Conservation (phyloP, 78 protist genomes). For the Planoprotostelium fungivorum region DNA sequence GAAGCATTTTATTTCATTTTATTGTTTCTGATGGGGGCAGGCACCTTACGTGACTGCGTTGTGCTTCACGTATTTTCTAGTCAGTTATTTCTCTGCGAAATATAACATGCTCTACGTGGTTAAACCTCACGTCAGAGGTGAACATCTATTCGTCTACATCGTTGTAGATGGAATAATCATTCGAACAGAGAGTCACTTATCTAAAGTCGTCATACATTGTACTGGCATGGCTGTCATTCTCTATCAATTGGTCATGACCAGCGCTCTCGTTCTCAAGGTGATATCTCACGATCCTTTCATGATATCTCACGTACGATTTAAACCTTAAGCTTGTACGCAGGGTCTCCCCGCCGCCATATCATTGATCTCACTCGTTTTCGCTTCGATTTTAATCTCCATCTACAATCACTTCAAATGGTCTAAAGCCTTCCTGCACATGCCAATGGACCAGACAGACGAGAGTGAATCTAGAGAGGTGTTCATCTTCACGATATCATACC, state of each 20-base stretch:
- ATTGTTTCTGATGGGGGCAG: background rate
- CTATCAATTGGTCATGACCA: background rate
- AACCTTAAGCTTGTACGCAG: too few species aligned
- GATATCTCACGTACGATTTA: background rate
- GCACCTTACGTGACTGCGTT: background rate
- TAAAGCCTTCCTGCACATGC: background rate
- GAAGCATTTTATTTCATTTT: background rate
- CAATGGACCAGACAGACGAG: background rate
- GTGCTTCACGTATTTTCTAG: background rate
- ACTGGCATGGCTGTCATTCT: background rate
- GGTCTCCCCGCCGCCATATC: too few species aligned
- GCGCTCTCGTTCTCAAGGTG: background rate
- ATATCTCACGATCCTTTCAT: background rate
- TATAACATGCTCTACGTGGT: background rate
- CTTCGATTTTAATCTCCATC: background rate
- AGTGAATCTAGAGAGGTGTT: background rate
- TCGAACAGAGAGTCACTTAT: background rate
- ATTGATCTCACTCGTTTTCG: background rate
- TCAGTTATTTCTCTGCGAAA: background rate
- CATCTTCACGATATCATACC: too few species aligned
- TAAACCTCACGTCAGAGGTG: background rate
- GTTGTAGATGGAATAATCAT: background rate
- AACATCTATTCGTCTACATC: background rate
- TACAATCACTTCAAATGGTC: background rate
- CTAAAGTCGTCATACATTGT: background rate